phyloP scores from a whole-genome alignment of 345 rosid genomes.

The Litchi chinensis region DNA sequence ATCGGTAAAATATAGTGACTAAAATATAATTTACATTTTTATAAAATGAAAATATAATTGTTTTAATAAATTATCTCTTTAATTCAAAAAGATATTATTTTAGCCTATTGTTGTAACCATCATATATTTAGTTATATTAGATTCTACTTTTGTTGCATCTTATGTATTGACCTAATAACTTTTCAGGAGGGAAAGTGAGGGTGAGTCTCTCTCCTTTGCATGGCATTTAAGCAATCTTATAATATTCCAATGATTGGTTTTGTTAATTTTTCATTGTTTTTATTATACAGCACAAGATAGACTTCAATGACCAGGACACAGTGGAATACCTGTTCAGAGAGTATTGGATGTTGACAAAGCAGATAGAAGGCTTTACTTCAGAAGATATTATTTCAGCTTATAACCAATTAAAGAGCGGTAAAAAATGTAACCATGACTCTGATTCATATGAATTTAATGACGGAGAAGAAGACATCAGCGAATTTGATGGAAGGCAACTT shows the following conservation, averaged over 20 bases:
- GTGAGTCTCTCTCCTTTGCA: background rate
- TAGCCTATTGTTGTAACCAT: background rate
- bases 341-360: slow-evolving; percentile 52
- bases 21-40: no score
- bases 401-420: slow-evolving; percentile 27
- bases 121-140: background rate
- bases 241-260: slow-evolving; percentile 5
- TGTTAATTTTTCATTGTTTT: background rate
- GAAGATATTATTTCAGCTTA: slow-evolving; percentile 33
- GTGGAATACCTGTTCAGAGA: slow-evolving; percentile 41
- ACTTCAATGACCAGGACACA: slow-evolving; percentile 41
- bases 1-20: no score
- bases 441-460: slow-evolving; percentile 16
- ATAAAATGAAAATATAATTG: no score
- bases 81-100: no score
- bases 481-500: slow-evolving; percentile 22
- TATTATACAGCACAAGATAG: slow-evolving; percentile 39
- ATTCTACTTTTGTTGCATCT: background rate
- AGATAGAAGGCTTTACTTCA: slow-evolving; percentile 37
- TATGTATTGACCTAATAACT: background rate
- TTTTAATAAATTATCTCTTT: no score
- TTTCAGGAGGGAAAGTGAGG: background rate
- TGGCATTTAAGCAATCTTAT: background rate
- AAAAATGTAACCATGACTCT: background rate
- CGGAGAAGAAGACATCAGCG: slow-evolving; percentile 25